phyloP scores from a whole-genome alignment of 345 rosid genomes.

The Rhodamnia argentea region DNA sequence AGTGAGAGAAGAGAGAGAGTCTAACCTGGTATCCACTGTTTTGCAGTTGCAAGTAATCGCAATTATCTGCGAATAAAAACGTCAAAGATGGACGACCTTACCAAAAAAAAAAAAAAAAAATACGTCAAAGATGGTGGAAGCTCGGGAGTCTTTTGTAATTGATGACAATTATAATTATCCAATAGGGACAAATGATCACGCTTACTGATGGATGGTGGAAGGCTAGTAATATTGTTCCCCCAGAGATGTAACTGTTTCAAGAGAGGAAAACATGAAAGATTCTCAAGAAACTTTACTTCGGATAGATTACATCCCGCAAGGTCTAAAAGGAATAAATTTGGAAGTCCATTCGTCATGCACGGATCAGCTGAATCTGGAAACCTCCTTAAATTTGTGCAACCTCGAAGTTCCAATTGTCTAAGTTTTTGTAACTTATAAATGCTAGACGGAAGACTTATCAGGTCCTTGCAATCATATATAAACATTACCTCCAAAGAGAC shows the following conservation, averaged over 20 bases:
- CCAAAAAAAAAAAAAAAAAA: too few species aligned
- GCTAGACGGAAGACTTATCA: neutral
- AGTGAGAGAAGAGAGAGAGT: neutral
- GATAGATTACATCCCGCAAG: too few species aligned
- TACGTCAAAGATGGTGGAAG: neutral
- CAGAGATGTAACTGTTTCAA: too few species aligned
- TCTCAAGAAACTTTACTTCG: too few species aligned
- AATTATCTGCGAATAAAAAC: rapidly evolving
- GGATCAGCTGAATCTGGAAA: too few species aligned
- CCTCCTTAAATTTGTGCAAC: neutral
- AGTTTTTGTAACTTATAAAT: neutral
- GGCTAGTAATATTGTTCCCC: too few species aligned
- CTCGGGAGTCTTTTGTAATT: neutral
- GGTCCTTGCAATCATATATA: rapidly evolving
- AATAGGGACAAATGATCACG: too few species aligned
- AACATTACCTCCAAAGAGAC: rapidly evolving
- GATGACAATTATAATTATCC: neutral
- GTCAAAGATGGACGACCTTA: too few species aligned
- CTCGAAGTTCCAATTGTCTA: rapidly evolving
- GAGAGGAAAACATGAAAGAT: too few species aligned
- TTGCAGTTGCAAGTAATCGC: neutral
- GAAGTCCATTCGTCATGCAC: too few species aligned
- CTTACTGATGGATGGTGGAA: too few species aligned
- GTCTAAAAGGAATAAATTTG: too few species aligned
- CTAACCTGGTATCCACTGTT: neutral